Evolutionary conservation across 495 filamentous ascomycete species (phyloP), one percentile per base, ranked within the genome.

Genomic region (Annulohypoxylon stygium): DNA sequence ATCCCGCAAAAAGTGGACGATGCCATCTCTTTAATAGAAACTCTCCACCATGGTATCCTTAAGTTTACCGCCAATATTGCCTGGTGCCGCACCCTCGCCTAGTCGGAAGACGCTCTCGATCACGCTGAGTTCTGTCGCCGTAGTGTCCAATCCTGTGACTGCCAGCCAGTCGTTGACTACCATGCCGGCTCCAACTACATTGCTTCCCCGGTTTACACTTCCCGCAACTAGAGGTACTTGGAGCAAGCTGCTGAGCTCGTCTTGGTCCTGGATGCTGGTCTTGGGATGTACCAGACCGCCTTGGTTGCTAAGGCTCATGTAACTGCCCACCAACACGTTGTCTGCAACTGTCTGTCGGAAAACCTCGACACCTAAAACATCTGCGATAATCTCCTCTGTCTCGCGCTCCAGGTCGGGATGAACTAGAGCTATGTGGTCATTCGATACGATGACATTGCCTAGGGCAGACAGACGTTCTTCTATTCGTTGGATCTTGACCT

Each of bases 141-240:
- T 99, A 12, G 96, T 99, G 78, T 98, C 97, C 51, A 98, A 83
- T 9, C 96, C 93, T 2, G 94, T 97, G n/a, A 99, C 93, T 8
- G 96, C 97, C 82, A 98, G 88, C 96, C 96, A 98, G 85, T 99
- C 96, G 79, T 99, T 99, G 64, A 99, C 96, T 9, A 99, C 96
- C 93, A 98, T 97, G 25, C 96, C 96, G 10, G 96, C 96, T 25
- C 96, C 96, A 34, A 99, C 93, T n/a, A 98, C 94, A 47, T 93
- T 89, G 69, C 89, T 92, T 37, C 96, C 97, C 65, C 96, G 88
- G 82, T 99, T 99, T 20, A 99, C 91, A 76, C 89, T 92, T 34
- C 96, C 96, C 0, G 96, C 96, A 2, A 99, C 96, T 2, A 99
- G 89, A 9, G 96, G 96, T 55, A 99, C 95, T 83, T 98, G 96